Percentiles rank a stretch among this genome's conserved stretches.
phyloP scores from a whole-genome alignment of 1,139 yeast genomes.

The Taphrina confusa region DNA sequence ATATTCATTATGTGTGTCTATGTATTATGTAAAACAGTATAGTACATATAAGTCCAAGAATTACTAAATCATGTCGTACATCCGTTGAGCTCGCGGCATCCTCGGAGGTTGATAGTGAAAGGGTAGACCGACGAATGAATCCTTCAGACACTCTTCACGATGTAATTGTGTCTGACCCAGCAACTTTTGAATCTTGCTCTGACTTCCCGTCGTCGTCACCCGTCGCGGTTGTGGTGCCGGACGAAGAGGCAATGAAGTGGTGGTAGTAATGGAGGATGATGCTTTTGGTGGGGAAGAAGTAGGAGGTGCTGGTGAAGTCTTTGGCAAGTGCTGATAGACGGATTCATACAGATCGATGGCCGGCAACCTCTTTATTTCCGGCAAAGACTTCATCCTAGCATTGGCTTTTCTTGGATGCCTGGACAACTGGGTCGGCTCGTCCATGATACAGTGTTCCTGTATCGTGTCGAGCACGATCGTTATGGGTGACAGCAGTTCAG shows the following conservation, averaged over 20 bases:
- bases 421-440: background rate
- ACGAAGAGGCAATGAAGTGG: background rate
- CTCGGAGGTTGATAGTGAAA: background rate
- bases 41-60: no score
- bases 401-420: background rate
- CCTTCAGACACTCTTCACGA: background rate
- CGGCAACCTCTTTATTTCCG: background rate
- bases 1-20: no score
- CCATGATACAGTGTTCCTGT: slow-evolving; percentile 1
- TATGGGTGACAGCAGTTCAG: slow-evolving; percentile 6
- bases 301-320: background rate
- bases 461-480: slow-evolving; percentile 20
- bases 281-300: background rate
- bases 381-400: background rate
- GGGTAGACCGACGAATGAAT: slow-evolving; percentile 2
- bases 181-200: slow-evolving; percentile 4
- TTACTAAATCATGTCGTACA: slow-evolving; percentile 10
- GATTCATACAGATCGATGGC: slow-evolving; percentile 4
- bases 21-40: no score
- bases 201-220: background rate
- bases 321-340: background rate
- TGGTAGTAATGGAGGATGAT: background rate
- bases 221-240: background rate
- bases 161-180: background rate
- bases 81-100: background rate